Evolutionary conservation across 75 land plant genomes (phyloP), one percentile per base, ranked within the genome.

Genomic region (Pinus taeda): DNA sequence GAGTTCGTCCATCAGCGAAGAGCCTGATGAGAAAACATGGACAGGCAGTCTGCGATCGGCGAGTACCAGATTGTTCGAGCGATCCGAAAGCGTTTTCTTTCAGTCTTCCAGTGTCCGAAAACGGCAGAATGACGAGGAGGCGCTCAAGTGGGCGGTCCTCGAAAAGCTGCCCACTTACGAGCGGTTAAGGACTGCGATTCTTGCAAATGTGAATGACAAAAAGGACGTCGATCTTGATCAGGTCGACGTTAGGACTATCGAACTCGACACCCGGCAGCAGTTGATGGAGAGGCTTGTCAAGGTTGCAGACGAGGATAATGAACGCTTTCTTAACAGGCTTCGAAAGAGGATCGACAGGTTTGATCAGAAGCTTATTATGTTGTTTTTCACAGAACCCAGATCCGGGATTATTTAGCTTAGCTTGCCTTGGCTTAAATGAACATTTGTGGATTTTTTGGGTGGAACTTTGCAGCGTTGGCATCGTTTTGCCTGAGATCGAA

Each of bases 221-320:
- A 24, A 22, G 11, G 57, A 21, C 11, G 22, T 18, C 15, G 59
- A n/a, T 4, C 57, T 21, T 42, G 55, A 73, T n/a, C 57, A 79
- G n/a, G 76, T 87, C 8, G 88, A 83, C 37, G 82, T 86, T 17
- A 59, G 79, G 59, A 73, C 74, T 55, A 55, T 86, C 0, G 60
- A 79, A 29, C 80, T 60, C 58, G 36, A 80, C 11, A 77, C 78
- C 58, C 74, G 81, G 21, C 85, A 83, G 74, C 60, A 73, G n/a
- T 78, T 86, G 37, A 61, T 86, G 21, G 85, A 86, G 21, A 83
- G 78, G 53, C 80, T 86, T 30, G 37, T 86, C 60, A 70, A 79
- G 64, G 83, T 78, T 22, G 77, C 83, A 7, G 88, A 86, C 36
- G 74, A 83, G n/a, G 88, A 86, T 75, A 86, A 86, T 72, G 88